phyloP scores from a whole-genome alignment of 139 green algal genomes.

The Zygnema circumcarinatum region DNA sequence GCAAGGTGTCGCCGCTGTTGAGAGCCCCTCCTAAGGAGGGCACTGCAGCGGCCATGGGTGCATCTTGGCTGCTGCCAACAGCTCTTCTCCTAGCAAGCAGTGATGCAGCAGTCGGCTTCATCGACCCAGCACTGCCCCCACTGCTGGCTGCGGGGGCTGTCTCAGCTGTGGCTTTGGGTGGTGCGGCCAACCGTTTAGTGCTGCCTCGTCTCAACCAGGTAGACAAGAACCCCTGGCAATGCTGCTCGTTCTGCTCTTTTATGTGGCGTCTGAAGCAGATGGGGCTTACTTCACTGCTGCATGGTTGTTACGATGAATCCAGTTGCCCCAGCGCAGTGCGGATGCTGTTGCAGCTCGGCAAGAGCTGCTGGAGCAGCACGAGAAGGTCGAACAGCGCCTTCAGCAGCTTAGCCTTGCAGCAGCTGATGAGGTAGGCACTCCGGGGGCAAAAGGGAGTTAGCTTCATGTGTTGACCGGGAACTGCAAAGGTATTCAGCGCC shows the following conservation, averaged over 20 bases:
- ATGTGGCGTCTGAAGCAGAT: no score
- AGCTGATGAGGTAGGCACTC: constrained; percentile 68
- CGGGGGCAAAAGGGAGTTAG: no score
- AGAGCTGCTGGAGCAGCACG: constrained; percentile 80
- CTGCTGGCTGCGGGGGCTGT: constrained; percentile 68
- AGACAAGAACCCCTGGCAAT: no score
- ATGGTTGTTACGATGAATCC: no score
- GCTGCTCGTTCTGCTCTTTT: no score
- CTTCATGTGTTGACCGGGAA: no score
- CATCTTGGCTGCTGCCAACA: constrained; percentile 75
- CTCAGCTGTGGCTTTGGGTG: constrained; percentile 47
- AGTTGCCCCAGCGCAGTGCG: constrained; percentile 37
- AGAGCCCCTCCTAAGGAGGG: constrained; percentile 65
- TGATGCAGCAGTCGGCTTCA: constrained; percentile 78
- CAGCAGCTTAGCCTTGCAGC: constrained; percentile 65
- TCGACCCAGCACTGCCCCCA: constrained; percentile 79
- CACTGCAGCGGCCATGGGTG: constrained; percentile 62
- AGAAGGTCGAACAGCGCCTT: constrained; percentile 58
- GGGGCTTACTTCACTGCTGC: no score
- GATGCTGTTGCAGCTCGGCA: constrained; percentile 74
- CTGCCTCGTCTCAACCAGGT: constrained; percentile 82
- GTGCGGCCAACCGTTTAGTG: constrained; percentile 70
- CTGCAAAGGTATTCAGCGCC: no score
- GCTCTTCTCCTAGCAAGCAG: constrained; percentile 71
- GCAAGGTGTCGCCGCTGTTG: constrained; percentile 65